Evolutionary conservation across 345 rosid genomes (phyloP).

Genomic region (Fremontodendron californicum): DNA sequence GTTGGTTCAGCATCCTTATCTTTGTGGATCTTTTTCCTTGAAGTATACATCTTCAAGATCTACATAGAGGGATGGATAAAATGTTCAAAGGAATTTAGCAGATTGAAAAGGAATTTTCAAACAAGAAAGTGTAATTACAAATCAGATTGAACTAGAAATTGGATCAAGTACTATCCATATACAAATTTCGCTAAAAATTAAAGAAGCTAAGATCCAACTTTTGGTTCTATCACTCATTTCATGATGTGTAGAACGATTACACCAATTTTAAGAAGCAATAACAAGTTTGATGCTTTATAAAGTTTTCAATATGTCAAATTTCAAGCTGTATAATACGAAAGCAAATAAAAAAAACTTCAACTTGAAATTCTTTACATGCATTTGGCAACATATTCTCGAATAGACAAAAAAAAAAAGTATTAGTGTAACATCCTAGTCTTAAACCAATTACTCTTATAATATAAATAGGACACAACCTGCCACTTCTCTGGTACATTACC

Average conservation of each 20-base stretch:
- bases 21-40: slow-evolving; percentile 72
- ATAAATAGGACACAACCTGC: background rate
- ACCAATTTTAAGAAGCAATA: background rate
- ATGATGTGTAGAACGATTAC: background rate
- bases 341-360: background rate
- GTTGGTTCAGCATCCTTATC: slow-evolving; percentile 75
- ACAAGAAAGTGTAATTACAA: background rate
- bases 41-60: slow-evolving; percentile 55
- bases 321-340: background rate
- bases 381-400: background rate
- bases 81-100: background rate
- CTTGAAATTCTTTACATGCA: background rate
- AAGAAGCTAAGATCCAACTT: background rate
- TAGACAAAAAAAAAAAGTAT: background rate
- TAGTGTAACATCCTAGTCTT: background rate
- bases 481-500: background rate
- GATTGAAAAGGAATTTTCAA: background rate
- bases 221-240: background rate
- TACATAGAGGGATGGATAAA: background rate
- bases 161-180: background rate
- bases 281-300: background rate
- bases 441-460: background rate
- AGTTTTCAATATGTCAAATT: background rate
- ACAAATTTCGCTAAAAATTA: background rate
- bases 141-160: background rate